These are phyloP conservation scores for Ogataea hybrid DNA, from an alignment of 1,139 yeast species.

Conservation along the genomic window DNA sequence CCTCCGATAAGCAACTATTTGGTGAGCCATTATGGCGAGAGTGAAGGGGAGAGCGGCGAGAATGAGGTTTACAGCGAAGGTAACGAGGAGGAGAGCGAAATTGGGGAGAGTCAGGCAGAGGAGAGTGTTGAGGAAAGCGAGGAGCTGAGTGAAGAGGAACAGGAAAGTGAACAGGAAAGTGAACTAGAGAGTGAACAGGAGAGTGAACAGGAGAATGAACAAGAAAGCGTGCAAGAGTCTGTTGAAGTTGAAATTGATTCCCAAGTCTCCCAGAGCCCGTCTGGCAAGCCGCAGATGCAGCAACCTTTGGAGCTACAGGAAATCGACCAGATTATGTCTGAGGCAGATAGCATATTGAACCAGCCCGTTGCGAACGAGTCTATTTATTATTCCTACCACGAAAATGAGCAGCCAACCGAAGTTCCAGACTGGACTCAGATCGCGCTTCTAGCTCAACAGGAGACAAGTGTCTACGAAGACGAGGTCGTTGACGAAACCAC, in stretches of 20 bases:
- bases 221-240: neutral
- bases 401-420: conserved; percentile 1
- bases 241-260: neutral
- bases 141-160: neutral
- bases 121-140: conserved; percentile 5
- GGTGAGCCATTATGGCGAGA: conserved; percentile 1
- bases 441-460: conserved; percentile 14
- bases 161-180: neutral
- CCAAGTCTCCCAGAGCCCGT: too few relatives aligned
- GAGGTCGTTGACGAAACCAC: conserved; percentile 7
- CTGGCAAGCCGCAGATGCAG: too few relatives aligned
- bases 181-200: too few relatives aligned
- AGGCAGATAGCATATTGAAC: conserved; percentile 2
- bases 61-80: conserved; percentile 5
- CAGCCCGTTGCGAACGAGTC: conserved; percentile 2
- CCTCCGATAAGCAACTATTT: conserved; percentile 3
- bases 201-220: neutral
- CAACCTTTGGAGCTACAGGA: neutral
- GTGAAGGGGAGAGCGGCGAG: conserved; percentile 2
- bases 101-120: conserved; percentile 2
- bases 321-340: conserved; percentile 2
- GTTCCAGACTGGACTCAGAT: conserved; percentile 11
- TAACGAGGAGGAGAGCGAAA: neutral
- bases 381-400: conserved; percentile 3
- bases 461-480: conserved; percentile 5